Evolutionary conservation across 1,284 basidiomycete genomes (phyloP).

Genomic region (Phaffia rhodozyma): DNA sequence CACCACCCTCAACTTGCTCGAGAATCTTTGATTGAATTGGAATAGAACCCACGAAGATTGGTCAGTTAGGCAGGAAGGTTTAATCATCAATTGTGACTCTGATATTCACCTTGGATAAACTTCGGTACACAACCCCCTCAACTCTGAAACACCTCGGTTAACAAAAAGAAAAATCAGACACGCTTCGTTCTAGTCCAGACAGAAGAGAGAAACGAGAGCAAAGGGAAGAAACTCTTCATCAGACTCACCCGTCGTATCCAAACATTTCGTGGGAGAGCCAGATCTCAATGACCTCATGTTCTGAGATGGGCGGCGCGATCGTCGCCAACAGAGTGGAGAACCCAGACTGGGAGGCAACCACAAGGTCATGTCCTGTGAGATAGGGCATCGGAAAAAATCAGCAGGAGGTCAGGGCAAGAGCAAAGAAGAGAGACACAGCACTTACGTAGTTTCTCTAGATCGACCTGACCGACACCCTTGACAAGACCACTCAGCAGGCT

Average conservation of each 20-base stretch:
- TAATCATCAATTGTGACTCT: neutral
- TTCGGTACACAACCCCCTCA: conserved; percentile 86
- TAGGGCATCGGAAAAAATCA: neutral
- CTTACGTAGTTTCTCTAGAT: conserved; percentile 67
- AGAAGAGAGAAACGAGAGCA: too few species aligned
- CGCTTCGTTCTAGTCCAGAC: too few species aligned
- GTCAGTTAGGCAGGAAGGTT: neutral
- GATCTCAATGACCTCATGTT: conserved; percentile 93
- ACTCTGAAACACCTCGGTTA: conserved; percentile 35
- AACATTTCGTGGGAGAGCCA: conserved; percentile 93
- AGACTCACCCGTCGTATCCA: conserved; percentile 65
- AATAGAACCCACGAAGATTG: neutral
- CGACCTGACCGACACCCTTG: conserved; percentile 41
- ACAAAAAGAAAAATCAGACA: too few species aligned
- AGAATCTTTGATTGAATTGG: conserved; percentile 47
- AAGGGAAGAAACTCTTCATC: too few species aligned
- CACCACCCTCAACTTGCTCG: conserved; percentile 87
- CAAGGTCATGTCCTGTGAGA: conserved; percentile 64
- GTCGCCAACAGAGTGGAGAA: conserved; percentile 84
- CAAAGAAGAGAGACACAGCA: neutral
- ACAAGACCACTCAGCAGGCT: conserved; percentile 7
- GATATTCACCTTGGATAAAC: conserved; percentile 54
- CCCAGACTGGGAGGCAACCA: conserved; percentile 70
- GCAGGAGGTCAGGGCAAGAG: neutral
- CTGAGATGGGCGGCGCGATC: conserved; percentile 93